Evolutionary conservation across 2,329 filamentous ascomycete genomes (phyloP).

Genomic region (Colletotrichum kahawae): DNA sequence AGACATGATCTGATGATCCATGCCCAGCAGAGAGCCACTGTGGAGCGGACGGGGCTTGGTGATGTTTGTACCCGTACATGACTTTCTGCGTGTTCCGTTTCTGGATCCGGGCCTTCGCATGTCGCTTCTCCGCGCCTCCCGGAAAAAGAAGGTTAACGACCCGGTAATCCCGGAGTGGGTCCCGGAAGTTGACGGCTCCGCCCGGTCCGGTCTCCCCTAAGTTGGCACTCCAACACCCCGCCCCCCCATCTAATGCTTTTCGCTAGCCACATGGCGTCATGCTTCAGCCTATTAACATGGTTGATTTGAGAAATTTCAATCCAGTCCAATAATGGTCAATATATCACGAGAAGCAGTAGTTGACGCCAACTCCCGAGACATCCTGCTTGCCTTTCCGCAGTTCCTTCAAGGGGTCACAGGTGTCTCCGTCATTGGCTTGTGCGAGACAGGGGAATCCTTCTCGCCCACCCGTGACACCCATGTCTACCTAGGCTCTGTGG

Average conservation of each 20-base stretch:
- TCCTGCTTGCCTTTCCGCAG: neutral
- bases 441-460: neutral
- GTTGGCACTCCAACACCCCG: neutral
- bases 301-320: neutral
- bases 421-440: neutral
- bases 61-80: neutral
- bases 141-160: neutral
- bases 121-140: neutral
- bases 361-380: neutral
- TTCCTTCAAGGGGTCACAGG: neutral
- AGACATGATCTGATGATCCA: conserved; percentile 19
- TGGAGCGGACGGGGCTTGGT: neutral
- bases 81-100: neutral
- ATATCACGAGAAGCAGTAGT: neutral
- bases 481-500: neutral
- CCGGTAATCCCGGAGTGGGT: neutral
- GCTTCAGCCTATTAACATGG: neutral
- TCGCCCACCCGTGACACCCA: neutral
- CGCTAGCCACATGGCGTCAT: neutral
- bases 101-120: neutral
- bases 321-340: neutral
- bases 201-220: neutral
- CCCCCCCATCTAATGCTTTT: neutral
- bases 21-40: neutral
- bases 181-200: neutral